A percentile compares a stretch with the other conserved stretches of the same genome.
phyloP scores from a whole-genome alignment of 225 moss, liverwort and hornwort species.

The Asterella californica region DNA sequence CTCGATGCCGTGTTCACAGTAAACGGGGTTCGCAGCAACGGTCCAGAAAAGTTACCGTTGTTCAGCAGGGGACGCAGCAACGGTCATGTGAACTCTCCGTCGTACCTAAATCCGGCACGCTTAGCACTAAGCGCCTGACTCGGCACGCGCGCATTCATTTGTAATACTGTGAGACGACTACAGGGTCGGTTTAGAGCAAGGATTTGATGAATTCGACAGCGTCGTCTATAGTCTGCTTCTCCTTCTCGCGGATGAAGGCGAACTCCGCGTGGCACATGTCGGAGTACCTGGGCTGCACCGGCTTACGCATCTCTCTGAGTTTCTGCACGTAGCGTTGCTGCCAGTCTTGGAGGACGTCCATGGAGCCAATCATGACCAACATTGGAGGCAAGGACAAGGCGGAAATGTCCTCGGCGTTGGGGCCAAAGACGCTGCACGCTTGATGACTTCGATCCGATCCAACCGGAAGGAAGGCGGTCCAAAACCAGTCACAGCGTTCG shows the following conservation, averaged over 20 bases:
- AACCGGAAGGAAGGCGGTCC: constrained; percentile 21
- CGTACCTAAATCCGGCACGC: too few species aligned
- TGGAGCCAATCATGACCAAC: constrained; percentile 49
- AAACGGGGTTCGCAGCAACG: too few species aligned
- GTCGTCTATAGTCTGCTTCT: not conserved
- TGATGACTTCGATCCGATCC: constrained; percentile 27
- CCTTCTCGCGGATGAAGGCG: not conserved
- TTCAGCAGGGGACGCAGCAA: too few species aligned
- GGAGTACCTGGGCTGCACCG: not conserved
- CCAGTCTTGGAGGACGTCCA: constrained; percentile 59
- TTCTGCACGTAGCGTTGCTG: constrained; percentile 17
- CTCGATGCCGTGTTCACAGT: too few species aligned
- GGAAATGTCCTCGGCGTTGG: constrained; percentile 35
- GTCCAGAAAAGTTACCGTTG: too few species aligned
- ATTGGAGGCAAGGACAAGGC: constrained; percentile 46
- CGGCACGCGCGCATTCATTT: too few species aligned
- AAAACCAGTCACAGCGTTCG: not conserved
- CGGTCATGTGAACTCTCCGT: too few species aligned
- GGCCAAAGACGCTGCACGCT: constrained; percentile 29
- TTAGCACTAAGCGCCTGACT: too few species aligned
- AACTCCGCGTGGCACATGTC: not conserved
- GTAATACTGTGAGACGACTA: too few species aligned
- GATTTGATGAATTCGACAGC: not conserved
- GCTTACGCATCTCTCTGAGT: constrained; percentile 19
- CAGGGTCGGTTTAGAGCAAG: too few species aligned